Base-by-base conservation (phyloP, 495 filamentous ascomycete species). In the Hypoxylon fragiforme region DNA sequence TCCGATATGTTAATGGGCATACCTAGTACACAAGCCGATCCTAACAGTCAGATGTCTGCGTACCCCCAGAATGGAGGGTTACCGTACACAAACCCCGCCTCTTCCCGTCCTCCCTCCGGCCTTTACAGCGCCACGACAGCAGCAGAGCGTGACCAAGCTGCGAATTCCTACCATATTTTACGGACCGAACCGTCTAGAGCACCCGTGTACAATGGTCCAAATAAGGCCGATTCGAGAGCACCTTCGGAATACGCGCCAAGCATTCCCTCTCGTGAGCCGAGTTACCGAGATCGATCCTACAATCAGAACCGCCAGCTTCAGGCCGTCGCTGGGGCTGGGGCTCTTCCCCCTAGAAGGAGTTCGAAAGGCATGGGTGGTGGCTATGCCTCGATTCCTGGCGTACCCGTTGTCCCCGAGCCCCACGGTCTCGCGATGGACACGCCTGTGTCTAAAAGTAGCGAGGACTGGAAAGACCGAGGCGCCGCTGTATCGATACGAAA, bases 381-480 rank as follows among this genome's bases (percentile, higher is more conserved):
- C 36, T 75, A 75, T 49, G 52, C 75, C 18, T 57, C 73, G 9
- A 73, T 74, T 35, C 70, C 73, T 7, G 72, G 69, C 12, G 59
- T 65, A 13, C 69, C 71, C 22, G 38, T 65, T 20, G 70, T 71
- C 9, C 65, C 65, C 13, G 62, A 73, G n/a, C 62, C 67, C 32
- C 70, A 69, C 38, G 66, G 81, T 18, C 87, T 90, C 60, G 77
- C 70, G 19, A 62, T 80, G 42, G 89, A 94, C 60, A 81, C 83
- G 38, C 85, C 83, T 2, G 80, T 82, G 3, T 65, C 81, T 19
- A 70, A 83, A 3, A 91, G 85, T 64, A 92, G 84, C 65, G 92
- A 96, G 48, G 92, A 97, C 38, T 97, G 94, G 94, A 88, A 96
- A 70, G 94, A 98, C 15, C 85, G 84, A 45, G 92, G 94, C 31